Percentiles rank a stretch among this genome's conserved stretches.
phyloP scores from a whole-genome alignment of 2,329 filamentous ascomycete genomes.

The Chrysosporium queenslandicum region DNA sequence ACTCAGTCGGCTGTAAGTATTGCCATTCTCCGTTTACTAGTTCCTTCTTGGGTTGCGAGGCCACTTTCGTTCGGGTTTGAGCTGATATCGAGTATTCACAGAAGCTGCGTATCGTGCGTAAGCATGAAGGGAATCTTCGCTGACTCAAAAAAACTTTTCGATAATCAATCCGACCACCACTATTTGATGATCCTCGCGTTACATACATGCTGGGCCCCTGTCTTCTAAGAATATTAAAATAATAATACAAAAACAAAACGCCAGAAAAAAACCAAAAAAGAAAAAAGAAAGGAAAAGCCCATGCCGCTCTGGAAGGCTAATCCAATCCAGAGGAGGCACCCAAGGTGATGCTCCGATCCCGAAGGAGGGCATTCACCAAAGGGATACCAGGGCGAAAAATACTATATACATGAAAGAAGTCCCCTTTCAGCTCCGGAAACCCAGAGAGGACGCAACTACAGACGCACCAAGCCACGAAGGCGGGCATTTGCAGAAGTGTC shows the following conservation, averaged over 20 bases:
- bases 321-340: conserved; percentile 5
- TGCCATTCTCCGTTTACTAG: too few species aligned
- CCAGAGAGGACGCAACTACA: background rate
- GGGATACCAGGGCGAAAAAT: conserved; percentile 7
- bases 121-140: too few species aligned
- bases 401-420: conserved; percentile 9
- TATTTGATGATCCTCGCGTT: background rate
- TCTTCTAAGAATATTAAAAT: background rate
- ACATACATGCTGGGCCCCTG: background rate
- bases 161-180: background rate
- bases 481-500: conserved; percentile 1
- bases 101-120: too few species aligned
- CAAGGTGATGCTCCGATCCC: background rate
- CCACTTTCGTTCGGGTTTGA: too few species aligned
- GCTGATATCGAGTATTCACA: too few species aligned
- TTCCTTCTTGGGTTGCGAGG: too few species aligned
- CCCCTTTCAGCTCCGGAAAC: conserved; percentile 2
- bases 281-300: conserved; percentile 7
- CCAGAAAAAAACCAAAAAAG: background rate
- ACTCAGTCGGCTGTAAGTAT: too few species aligned
- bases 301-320: conserved; percentile 1
- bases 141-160: background rate
- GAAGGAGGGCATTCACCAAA: background rate
- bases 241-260: background rate
- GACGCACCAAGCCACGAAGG: conserved; percentile 5